A percentile compares a stretch with the other conserved stretches of the same genome.
phyloP scores from a whole-genome alignment of 1,284 basidiomycete species.

The Fomitopsis pinicola region DNA sequence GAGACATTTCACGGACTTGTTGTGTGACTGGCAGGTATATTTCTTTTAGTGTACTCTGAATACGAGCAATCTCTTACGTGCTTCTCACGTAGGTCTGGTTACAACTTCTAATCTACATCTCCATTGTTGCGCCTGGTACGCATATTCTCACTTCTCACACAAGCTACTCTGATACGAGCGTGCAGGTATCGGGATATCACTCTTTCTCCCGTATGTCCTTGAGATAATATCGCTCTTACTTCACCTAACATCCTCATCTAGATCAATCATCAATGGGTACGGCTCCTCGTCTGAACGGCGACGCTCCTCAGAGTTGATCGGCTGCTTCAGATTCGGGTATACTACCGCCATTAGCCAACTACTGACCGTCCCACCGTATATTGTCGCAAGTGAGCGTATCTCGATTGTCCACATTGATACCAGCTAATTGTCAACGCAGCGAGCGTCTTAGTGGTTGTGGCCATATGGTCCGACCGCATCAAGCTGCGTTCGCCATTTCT shows the following conservation, averaged over 20 bases:
- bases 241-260: background rate
- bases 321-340: conserved; percentile 46
- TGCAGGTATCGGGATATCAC: conserved; percentile 44
- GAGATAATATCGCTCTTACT: conserved; percentile 9
- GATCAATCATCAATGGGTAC: background rate
- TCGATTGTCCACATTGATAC: too few relatives aligned
- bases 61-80: background rate
- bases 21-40: conserved; percentile 61
- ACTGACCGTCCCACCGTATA: conserved; percentile 66
- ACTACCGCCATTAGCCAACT: conserved; percentile 56
- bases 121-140: too few relatives aligned
- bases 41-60: too few relatives aligned
- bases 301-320: background rate
- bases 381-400: too few relatives aligned
- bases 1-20: conserved; percentile 48
- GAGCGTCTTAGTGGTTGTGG: conserved; percentile 71
- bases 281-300: conserved; percentile 4
- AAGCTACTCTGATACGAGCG: too few relatives aligned
- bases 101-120: too few relatives aligned
- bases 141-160: too few relatives aligned
- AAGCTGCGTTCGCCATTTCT: conserved; percentile 60
- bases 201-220: conserved; percentile 42
- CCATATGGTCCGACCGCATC: conserved; percentile 50
- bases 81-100: too few relatives aligned
- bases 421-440: conserved; percentile 14